These are phyloP conservation scores for Paecilomyces dactylethromorphus DNA, from an alignment of 2,329 filamentous ascomycete species.

Conservation along the genomic window DNA sequence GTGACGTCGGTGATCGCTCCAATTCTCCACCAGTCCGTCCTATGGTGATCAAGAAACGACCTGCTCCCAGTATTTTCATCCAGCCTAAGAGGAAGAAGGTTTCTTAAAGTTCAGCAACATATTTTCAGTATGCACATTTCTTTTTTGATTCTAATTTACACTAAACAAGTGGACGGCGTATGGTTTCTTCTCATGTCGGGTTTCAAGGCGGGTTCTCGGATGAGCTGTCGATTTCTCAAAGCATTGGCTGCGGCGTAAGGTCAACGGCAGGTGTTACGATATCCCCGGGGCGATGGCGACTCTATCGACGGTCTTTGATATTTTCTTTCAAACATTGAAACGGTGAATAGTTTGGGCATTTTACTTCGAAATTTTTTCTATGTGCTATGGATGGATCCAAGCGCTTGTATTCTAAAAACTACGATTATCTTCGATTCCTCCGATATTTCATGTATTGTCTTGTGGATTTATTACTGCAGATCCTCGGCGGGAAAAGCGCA, in stretches of 20 bases:
- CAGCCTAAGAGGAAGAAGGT: slow-evolving; percentile 11
- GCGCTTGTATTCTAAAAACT: background rate
- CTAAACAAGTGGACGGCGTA: background rate
- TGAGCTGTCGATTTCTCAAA: background rate
- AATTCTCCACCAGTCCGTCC: slow-evolving; percentile 12
- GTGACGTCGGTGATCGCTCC: slow-evolving; percentile 2
- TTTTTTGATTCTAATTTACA: background rate
- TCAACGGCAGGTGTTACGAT: background rate
- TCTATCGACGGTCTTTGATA: background rate
- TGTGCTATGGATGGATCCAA: background rate
- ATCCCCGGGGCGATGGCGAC: background rate
- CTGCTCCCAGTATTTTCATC: slow-evolving; percentile 19
- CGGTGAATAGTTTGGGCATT: background rate
- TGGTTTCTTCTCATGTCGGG: background rate
- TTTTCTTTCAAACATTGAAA: background rate
- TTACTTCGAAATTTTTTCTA: background rate
- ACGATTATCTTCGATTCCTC: background rate
- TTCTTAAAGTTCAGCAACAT: background rate
- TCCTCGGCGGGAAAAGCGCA: background rate
- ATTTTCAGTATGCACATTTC: background rate
- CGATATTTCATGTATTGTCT: background rate
- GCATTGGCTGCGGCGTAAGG: background rate
- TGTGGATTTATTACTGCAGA: background rate
- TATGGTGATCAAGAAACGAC: slow-evolving; percentile 20
- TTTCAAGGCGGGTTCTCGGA: background rate